Conservation (phyloP, 2,329 filamentous ascomycete species). For the Monilinia laxa region DNA sequence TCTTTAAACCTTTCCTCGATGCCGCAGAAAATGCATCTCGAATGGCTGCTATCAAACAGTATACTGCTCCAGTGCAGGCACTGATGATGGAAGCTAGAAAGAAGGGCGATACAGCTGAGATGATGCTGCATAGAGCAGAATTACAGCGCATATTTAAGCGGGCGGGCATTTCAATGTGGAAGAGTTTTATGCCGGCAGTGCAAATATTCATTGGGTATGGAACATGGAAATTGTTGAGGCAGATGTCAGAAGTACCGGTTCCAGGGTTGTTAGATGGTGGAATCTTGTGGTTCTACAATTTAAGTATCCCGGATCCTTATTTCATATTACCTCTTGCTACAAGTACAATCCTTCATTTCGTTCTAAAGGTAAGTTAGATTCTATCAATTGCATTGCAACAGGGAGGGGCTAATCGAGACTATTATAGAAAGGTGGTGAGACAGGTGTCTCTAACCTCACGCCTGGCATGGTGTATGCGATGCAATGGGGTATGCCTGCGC, state of each 20-base stretch:
- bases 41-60: constrained; percentile 59
- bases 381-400: background rate
- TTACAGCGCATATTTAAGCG: constrained; percentile 52
- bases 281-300: constrained; percentile 73
- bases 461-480: constrained; percentile 44
- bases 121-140: constrained; percentile 49
- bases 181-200: constrained; percentile 55
- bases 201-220: constrained; percentile 75
- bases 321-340: constrained; percentile 69
- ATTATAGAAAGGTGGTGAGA: constrained; percentile 50
- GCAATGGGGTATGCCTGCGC: constrained; percentile 50
- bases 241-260: constrained; percentile 76
- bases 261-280: constrained; percentile 72
- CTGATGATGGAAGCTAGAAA: constrained; percentile 48
- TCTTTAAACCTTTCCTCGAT: constrained; percentile 65
- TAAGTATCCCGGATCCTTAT: constrained; percentile 74
- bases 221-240: constrained; percentile 73
- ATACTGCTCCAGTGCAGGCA: constrained; percentile 55
- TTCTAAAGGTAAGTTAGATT: constrained; percentile 35
- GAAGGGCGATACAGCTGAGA: constrained; percentile 48
- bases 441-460: constrained; percentile 42
- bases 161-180: constrained; percentile 54
- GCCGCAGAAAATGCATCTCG: constrained; percentile 63
- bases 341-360: constrained; percentile 55
- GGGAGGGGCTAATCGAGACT: background rate